These are phyloP conservation scores for Lecanicillium sp. DNA, from an alignment of 2,329 filamentous ascomycete species.

Conservation along the genomic window DNA sequence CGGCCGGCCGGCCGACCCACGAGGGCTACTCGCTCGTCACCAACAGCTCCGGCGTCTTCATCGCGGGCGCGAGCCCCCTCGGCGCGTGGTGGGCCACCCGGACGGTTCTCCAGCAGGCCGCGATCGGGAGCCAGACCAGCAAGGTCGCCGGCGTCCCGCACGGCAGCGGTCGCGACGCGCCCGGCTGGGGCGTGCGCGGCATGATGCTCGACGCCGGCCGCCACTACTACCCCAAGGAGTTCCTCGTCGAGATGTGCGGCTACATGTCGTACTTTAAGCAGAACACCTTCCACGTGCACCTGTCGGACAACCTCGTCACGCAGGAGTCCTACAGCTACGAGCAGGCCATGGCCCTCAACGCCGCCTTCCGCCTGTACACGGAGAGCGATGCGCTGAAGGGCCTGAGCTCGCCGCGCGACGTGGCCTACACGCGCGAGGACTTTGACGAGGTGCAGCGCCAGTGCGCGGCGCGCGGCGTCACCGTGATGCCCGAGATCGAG, in stretches of 20 bases:
- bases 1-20: constrained; percentile 38
- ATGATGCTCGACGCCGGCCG: constrained; percentile 48
- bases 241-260: constrained; percentile 49
- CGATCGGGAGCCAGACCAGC: constrained; percentile 29
- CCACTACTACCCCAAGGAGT: constrained; percentile 50
- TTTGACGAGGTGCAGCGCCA: constrained; percentile 46
- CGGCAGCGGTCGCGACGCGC: constrained; percentile 41
- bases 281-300: constrained; percentile 52
- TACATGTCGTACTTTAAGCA: constrained; percentile 58
- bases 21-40: constrained; percentile 45
- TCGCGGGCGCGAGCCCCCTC: constrained; percentile 47
- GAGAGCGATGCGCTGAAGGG: constrained; percentile 40
- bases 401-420: constrained; percentile 45
- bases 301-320: constrained; percentile 48
- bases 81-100: constrained; percentile 55
- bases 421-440: constrained; percentile 45
- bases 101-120: constrained; percentile 45
- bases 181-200: constrained; percentile 44
- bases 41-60: constrained; percentile 33
- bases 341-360: constrained; percentile 43
- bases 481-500: constrained; percentile 54
- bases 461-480: constrained; percentile 50
- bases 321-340: constrained; percentile 41
- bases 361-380: constrained; percentile 48
- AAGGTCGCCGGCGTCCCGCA: constrained; percentile 25